Percentiles rank a stretch among this genome's conserved stretches.
phyloP scores from a whole-genome alignment of 306 rosid species.

The Pterocarpus santalinus region DNA sequence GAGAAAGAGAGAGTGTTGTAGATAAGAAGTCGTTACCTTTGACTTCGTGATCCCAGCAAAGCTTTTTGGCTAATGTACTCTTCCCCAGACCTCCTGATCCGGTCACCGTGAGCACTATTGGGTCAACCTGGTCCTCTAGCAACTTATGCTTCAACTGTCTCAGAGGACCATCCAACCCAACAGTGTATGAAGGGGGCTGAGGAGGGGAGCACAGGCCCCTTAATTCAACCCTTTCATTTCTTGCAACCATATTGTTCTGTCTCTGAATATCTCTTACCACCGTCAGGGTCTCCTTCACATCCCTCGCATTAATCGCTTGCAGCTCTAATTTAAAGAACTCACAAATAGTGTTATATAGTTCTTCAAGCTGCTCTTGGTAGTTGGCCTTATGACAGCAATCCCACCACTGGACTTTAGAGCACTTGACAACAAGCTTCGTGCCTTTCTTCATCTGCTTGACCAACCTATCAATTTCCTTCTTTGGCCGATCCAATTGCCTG shows the following conservation, averaged over 20 bases:
- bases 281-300: conserved; percentile 5
- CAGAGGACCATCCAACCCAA: conserved; percentile 63
- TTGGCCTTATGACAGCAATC: conserved; percentile 24
- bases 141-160: conserved; percentile 59
- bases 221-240: conserved; percentile 24
- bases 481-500: conserved; percentile 30
- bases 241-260: not conserved
- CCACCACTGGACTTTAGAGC: conserved; percentile 52
- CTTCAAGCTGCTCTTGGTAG: conserved; percentile 52
- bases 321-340: conserved; percentile 40
- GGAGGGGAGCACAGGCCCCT: conserved; percentile 54
- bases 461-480: conserved; percentile 37
- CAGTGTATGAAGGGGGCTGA: conserved; percentile 40
- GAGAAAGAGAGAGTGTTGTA: not conserved
- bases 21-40: conserved; percentile 46
- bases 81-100: conserved; percentile 67
- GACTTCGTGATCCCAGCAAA: conserved; percentile 60
- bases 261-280: not conserved
- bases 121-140: conserved; percentile 29
- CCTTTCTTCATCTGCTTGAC: conserved; percentile 41
- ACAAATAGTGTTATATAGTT: conserved; percentile 29
- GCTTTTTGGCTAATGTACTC: conserved; percentile 56
- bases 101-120: conserved; percentile 54
- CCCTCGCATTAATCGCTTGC: conserved; percentile 27
- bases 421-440: conserved; percentile 44